Conservation (phyloP, 1,284 basidiomycete species). For the Apiotrichum akiyoshidainum region DNA sequence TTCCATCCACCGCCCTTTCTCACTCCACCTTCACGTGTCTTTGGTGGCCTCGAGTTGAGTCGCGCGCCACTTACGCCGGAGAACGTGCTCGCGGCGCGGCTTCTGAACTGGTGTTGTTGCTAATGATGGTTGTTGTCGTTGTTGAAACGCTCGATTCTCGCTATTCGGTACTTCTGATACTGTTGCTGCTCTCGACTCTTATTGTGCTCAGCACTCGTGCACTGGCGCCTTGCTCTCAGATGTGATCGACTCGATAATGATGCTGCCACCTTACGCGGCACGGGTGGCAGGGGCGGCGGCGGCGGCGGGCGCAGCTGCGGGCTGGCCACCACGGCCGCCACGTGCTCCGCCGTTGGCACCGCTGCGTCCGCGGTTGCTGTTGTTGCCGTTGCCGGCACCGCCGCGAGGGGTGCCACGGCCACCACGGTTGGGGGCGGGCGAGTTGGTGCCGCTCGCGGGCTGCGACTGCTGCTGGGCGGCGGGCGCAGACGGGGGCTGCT, state of each 20-base stretch:
- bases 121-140: too few relatives aligned
- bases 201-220: not conserved
- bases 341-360: constrained; percentile 10
- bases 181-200: constrained; percentile 1
- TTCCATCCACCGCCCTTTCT: constrained; percentile 8
- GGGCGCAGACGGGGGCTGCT: constrained; percentile 1
- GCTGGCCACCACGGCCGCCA: constrained; percentile 7
- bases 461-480: constrained; percentile 8
- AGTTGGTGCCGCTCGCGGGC: constrained; percentile 3
- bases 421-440: not conserved
- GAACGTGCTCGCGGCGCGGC: not conserved
- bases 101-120: not conserved
- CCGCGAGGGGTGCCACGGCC: constrained; percentile 2
- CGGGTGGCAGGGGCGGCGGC: constrained; percentile 1
- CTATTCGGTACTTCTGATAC: not conserved
- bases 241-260: not conserved
- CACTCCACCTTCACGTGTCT: constrained; percentile 13
- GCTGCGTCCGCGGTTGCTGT: constrained; percentile 2
- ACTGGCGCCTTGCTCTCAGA: too few relatives aligned
- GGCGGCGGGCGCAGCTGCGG: not conserved
- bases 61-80: constrained; percentile 13
- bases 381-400: not conserved
- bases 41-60: constrained; percentile 21
- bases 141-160: too few relatives aligned
- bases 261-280: constrained; percentile 5